phyloP scores from a whole-genome alignment of 1,284 basidiomycete species.

The Ustilago xerochloae region DNA sequence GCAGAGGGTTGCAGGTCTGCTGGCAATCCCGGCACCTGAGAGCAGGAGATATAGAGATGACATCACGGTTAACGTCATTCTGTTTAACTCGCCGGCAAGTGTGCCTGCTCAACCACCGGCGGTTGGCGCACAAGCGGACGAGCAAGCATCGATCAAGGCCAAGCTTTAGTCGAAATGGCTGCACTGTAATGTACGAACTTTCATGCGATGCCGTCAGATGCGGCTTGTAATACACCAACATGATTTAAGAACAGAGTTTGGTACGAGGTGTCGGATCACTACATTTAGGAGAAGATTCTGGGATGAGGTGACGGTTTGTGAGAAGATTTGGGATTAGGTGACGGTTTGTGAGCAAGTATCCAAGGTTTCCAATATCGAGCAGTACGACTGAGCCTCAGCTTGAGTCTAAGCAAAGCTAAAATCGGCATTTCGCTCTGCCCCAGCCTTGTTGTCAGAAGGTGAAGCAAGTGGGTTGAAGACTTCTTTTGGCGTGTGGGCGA shows the following conservation, averaged over 20 bases:
- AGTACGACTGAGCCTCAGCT: not conserved
- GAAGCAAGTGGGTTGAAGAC: not conserved
- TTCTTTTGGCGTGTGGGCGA: not conserved
- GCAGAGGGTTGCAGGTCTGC: constrained; percentile 75
- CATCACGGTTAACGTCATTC: constrained; percentile 57
- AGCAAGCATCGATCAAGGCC: constrained; percentile 27
- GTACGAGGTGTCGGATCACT: not conserved
- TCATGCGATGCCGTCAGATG: not conserved
- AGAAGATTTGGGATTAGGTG: not conserved
- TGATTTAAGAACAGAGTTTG: not conserved
- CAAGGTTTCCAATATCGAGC: not conserved
- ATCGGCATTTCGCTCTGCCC: not conserved
- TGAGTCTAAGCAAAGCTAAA: not conserved
- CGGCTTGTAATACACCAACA: constrained; percentile 4
- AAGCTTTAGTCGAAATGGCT: constrained; percentile 20
- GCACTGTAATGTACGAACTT: not conserved
- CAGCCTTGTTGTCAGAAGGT: not conserved
- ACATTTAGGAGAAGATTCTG: not conserved
- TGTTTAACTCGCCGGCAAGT: constrained; percentile 49
- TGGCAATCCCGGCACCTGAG: constrained; percentile 90
- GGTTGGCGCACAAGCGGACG: constrained; percentile 2
- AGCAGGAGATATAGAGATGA: constrained; percentile 67
- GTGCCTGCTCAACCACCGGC: constrained; percentile 13
- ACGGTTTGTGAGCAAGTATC: not conserved
- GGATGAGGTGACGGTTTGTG: not conserved